Conservation (phyloP, 306 rosid genomes). For the Dalbergia cochinchinensis region DNA sequence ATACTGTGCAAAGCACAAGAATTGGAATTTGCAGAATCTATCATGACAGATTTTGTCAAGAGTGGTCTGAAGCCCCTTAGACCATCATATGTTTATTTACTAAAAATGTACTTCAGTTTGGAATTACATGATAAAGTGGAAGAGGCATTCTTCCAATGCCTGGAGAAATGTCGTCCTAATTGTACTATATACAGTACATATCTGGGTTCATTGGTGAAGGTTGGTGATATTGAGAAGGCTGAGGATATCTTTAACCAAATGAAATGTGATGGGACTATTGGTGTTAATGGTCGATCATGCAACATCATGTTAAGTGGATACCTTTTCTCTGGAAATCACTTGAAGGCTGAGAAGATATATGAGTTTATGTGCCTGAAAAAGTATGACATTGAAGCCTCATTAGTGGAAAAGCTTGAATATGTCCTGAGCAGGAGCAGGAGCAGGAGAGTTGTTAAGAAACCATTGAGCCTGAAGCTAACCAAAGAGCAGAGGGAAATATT, state of each 20-base stretch:
- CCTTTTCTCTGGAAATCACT: slow-evolving; percentile 66
- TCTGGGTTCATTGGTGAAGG: slow-evolving; percentile 86
- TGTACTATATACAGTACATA: slow-evolving; percentile 72
- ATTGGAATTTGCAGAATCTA: slow-evolving; percentile 74
- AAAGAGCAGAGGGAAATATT: slow-evolving; percentile 88
- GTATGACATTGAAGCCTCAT: slow-evolving; percentile 72
- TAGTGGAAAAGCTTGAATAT: slow-evolving; percentile 78
- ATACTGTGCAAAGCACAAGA: slow-evolving; percentile 78
- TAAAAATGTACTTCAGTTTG: slow-evolving; percentile 79
- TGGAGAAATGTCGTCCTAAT: slow-evolving; percentile 79
- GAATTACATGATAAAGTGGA: slow-evolving; percentile 73
- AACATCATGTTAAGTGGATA: slow-evolving; percentile 84
- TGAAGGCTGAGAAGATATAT: slow-evolving; percentile 80
- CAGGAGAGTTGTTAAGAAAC: slow-evolving; percentile 62
- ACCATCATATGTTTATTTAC: slow-evolving; percentile 71
- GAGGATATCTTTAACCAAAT: slow-evolving; percentile 73
- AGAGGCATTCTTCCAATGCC: slow-evolving; percentile 71
- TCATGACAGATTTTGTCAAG: slow-evolving; percentile 69
- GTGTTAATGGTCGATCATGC: slow-evolving; percentile 82
- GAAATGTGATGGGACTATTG: slow-evolving; percentile 62
- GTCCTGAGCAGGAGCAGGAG: slow-evolving; percentile 73
- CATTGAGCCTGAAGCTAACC: slow-evolving; percentile 75
- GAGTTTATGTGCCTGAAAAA: slow-evolving; percentile 79
- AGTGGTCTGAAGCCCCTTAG: slow-evolving; percentile 77
- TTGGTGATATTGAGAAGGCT: slow-evolving; percentile 75